Base-by-base conservation (phyloP, 352 stramenopile species). In the Pythium graminicola region DNA sequence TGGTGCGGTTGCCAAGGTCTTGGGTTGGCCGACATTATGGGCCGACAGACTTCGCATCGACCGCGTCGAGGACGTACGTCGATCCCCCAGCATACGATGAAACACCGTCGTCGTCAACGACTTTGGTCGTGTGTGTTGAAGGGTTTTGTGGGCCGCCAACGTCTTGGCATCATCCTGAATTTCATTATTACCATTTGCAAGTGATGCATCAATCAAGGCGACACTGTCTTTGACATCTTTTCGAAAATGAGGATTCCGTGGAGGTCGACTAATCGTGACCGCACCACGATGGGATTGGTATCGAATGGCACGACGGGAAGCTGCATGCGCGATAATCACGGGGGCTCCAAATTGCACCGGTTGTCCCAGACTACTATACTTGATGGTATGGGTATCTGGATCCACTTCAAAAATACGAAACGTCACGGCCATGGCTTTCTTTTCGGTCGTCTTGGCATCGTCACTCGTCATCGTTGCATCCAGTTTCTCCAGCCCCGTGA, bases 341-440 rank as follows among this genome's bases (percentile, higher is more conserved):
- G 71, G 74, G 5, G 62, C 59, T 11, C 67, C 74, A 36, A 87
- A 84, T 22, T 67, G 69, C 5, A 89, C 73, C 3, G 79, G 79
- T 38, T 78, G 51, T 0, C 79, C 79, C 5, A 89, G 64, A 35
- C 57, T 74, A 11, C 58, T 46, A 45, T 85, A 79, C 3, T 64
- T 47, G 29, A 89, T 69, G 32, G 71, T 51, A n/a, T 79, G 67
- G 23, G 67, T 76, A 50, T 62, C 62, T 0, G 67, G 51, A 35
- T 87, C 74, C 39, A 82, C 83, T 52, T 82, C 70, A 52, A 87
- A 89, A 27, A 89, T 67, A 40, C 76, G 60, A 60, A 89, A 89
- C 42, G 73, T 72, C 46, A 86, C 70, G 17, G 74, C 74, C 32
- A 27, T 23, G 1, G 35, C 39, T 19, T 56, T 59, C 31, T 64